Evolutionary conservation across 768 basidiomycete genomes (phyloP), one percentile per base, ranked within the genome.

Genomic region (Neoboletus subvelutipes): DNA sequence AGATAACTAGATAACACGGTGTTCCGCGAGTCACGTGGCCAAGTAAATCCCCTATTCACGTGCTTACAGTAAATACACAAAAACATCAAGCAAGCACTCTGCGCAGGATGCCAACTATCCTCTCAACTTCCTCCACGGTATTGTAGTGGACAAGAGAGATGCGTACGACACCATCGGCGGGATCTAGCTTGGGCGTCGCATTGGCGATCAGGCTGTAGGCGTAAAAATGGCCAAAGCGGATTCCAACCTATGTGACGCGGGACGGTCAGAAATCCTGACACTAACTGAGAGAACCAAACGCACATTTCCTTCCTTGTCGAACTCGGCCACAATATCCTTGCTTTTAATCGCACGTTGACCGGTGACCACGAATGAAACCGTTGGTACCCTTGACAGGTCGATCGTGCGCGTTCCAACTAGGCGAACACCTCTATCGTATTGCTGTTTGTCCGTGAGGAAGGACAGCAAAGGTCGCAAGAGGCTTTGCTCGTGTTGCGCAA

Each of bases 61-160:
- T 17, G 33, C n/a, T 29, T 40, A 37, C 1, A 17, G n/a, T 11
- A 26, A 18, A 11, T 50, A 6, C 34, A 37, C 5, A 36, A 10
- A 42, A 12, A 8, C 28, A 50, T 40, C 52, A 57, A 48, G 50
- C 74, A 15, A 88, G 66, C 24, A 82, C 72, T 58, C 83, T 81
- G 57, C 81, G 77, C 53, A 88, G 66, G 46, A 84, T 70, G 0
- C 71, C 71, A 31, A 90, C 78, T 59, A 92, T 84, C 63, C 60
- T 74, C 52, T 83, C 69, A 1, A 89, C 87, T 63, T 92, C 88
- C 56, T 83, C 79, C 4, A 86, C 74, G 0, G 90, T 91, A 64
- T 91, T 90, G 63, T 91, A 90, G 62, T 92, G 90, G 24, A 90
- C 87, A 28, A 92, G 68, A 2, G 88, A 90, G 53, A 91, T 83